phyloP scores from a whole-genome alignment of 768 basidiomycete species.

The Psilocybe azurescens region DNA sequence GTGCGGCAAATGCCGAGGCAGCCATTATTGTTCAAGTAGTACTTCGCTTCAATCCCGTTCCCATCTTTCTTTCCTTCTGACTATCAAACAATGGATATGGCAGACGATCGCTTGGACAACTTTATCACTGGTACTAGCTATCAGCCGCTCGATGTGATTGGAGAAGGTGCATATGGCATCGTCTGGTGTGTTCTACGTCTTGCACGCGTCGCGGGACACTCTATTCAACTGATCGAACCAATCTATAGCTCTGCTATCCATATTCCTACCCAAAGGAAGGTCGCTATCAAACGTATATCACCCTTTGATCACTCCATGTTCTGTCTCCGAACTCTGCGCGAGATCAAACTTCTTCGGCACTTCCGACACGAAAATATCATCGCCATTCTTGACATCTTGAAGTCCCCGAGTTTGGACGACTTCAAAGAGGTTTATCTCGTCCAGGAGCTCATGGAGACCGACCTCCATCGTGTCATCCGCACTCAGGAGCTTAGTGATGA shows the following conservation, averaged over 20 bases:
- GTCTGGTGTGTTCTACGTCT: constrained; percentile 55
- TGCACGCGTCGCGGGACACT: constrained; percentile 14
- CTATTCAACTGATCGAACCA: constrained; percentile 19
- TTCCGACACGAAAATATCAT: constrained; percentile 91
- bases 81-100: constrained; percentile 18
- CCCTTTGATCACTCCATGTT: constrained; percentile 97
- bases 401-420: constrained; percentile 68
- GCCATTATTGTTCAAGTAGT: constrained; percentile 7
- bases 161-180: constrained; percentile 95
- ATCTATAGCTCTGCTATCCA: constrained; percentile 73
- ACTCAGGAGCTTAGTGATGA: constrained; percentile 95
- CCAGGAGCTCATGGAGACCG: constrained; percentile 88
- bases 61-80: constrained; percentile 9
- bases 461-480: constrained; percentile 94
- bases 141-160: constrained; percentile 82
- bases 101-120: constrained; percentile 36
- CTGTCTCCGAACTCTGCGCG: constrained; percentile 81
- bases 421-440: constrained; percentile 82
- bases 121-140: constrained; percentile 65
- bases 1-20: constrained; percentile 20
- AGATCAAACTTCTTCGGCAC: constrained; percentile 93
- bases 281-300: constrained; percentile 95
- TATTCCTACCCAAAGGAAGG: constrained; percentile 76
- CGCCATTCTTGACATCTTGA: constrained; percentile 92
- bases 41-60: constrained; percentile 11